Evolutionary conservation across 163 green algal species (phyloP), one percentile per base, ranked within the genome.

Genomic region (Volvox carteri): DNA sequence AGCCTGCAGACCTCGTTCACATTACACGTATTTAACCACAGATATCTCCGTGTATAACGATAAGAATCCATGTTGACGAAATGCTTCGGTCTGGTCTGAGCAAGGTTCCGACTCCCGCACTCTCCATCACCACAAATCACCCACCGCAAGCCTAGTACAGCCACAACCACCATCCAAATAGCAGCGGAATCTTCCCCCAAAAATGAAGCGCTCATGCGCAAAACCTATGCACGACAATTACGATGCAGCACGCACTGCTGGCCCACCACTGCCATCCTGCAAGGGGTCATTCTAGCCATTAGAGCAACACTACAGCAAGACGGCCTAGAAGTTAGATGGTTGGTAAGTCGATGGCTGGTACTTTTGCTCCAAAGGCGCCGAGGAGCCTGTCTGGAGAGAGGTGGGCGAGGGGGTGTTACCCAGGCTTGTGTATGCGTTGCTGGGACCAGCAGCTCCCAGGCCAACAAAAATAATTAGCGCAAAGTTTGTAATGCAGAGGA

Each of bases 401-500:
- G 54, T 14, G 5, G 68, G 70, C 52, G 30, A 3, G 8, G 50
- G 11, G 9, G 67, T 62, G 25, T 33, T 35, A 21, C 41, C 50
- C 28, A 54, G 18, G 52, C 50, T 72, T 9, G 78, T 37, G 30
- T 58, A 48, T 0, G 70, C 5, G 52, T 30, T 48, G 37, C 37
- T 7, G 21, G 65, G 14, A 33, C 9, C 46, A 46, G 80, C 33
- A 37, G 70, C 84, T 37, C 84, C 84, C 70, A 89, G 50, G 3
- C 84, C 84, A 33, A 89, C 70, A n/a, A 89, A 89, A 41, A 89
- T 89, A 35, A 89, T 77, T 4, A 87, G 65, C 1, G 62, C 65
- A 16, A 87, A 81, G 83, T 88, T 88, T 18, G 67, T 83, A 16
- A 93, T 93, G 84, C 90, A 93, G 19, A 91, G 50, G 35, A 93